Conservation (phyloP, 352 stramenopile species). For the Phytophthora cactorum region DNA sequence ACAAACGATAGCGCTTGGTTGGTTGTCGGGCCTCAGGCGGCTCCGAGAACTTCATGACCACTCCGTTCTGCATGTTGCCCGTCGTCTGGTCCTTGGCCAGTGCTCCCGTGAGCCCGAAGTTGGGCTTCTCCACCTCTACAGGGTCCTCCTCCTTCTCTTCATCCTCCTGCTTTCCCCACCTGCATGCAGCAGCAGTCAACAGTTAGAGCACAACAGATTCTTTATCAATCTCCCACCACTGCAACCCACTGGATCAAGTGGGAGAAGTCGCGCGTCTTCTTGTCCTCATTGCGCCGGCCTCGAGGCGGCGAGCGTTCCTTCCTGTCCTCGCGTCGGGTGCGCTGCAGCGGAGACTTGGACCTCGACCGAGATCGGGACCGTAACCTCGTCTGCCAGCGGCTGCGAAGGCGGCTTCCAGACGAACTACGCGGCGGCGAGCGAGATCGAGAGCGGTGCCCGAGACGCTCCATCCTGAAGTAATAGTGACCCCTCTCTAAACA, state of each 20-base stretch:
- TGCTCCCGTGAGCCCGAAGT: constrained; percentile 98
- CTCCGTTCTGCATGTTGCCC: constrained; percentile 96
- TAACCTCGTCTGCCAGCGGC: constrained; percentile 23
- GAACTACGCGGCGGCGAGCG: constrained; percentile 32
- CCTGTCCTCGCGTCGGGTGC: not conserved
- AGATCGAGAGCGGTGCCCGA: constrained; percentile 21
- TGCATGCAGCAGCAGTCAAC: constrained; percentile 17
- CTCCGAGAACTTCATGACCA: constrained; percentile 98
- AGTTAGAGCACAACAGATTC: not conserved
- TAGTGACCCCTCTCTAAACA: constrained; percentile 16
- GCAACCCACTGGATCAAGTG: constrained; percentile 55
- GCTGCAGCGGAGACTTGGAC: constrained; percentile 21
- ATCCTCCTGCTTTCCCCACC: constrained; percentile 80
- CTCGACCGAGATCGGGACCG: constrained; percentile 18
- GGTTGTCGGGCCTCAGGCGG: constrained; percentile 94
- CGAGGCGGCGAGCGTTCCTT: constrained; percentile 9
- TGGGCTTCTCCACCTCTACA: constrained; percentile 92
- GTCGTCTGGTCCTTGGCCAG: constrained; percentile 95
- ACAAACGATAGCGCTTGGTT: constrained; percentile 94
- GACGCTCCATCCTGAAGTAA: constrained; percentile 16
- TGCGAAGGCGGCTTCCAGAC: constrained; percentile 12
- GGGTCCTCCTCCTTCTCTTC: constrained; percentile 58
- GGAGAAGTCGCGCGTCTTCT: constrained; percentile 62
- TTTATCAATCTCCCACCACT: not conserved
- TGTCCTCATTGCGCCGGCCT: constrained; percentile 29